Evolutionary conservation across 2,329 filamentous ascomycete genomes (phyloP).

Genomic region (Fusarium oligoseptatum): DNA sequence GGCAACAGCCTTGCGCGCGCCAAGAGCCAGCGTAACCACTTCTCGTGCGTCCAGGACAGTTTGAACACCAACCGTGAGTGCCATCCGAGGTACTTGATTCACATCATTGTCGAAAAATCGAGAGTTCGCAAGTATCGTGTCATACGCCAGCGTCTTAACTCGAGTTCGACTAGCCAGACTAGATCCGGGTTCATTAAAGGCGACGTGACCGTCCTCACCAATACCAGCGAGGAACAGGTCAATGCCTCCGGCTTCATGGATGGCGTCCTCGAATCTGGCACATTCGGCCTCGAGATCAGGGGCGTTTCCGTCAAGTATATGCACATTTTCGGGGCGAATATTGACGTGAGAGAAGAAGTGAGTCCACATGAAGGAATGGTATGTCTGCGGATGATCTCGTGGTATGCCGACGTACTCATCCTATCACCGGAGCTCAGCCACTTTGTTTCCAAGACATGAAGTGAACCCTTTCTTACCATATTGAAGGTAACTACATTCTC

Average conservation of each 20-base stretch:
- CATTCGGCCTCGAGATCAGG: slow-evolving; percentile 77
- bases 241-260: slow-evolving; percentile 68
- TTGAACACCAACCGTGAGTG: slow-evolving; percentile 19
- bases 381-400: slow-evolving; percentile 80
- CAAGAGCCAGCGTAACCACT: background rate
- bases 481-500: background rate
- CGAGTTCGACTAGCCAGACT: slow-evolving; percentile 77
- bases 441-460: background rate
- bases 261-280: slow-evolving; percentile 72
- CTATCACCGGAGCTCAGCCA: slow-evolving; percentile 51
- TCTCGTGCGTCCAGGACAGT: background rate
- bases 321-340: slow-evolving; percentile 75
- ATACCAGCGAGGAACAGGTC: slow-evolving; percentile 83
- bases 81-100: slow-evolving; percentile 35
- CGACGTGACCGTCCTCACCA: slow-evolving; percentile 82
- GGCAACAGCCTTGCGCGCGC: background rate
- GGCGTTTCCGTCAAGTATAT: slow-evolving; percentile 82
- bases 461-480: slow-evolving; percentile 20
- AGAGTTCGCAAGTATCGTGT: slow-evolving; percentile 82
- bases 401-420: slow-evolving; percentile 83
- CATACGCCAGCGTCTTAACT: slow-evolving; percentile 83
- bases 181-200: slow-evolving; percentile 85
- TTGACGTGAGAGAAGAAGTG: slow-evolving; percentile 83
- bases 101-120: slow-evolving; percentile 62
- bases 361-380: slow-evolving; percentile 87